phyloP scores from a whole-genome alignment of 78 protist species.

The slime mould (Dictyostelium discoideum) region DNA sequence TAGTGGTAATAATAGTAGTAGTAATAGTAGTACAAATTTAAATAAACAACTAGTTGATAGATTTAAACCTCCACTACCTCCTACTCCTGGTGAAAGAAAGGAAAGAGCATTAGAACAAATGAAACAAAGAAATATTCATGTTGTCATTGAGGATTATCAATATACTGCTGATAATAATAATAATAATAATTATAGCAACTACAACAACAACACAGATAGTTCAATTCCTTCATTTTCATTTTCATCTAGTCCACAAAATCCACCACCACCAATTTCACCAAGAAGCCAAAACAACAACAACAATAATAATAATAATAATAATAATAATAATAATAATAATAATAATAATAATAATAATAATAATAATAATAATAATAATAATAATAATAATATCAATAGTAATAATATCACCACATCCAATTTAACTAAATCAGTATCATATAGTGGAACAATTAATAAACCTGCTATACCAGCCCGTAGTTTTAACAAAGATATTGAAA shows the following conservation, averaged over 20 bases:
- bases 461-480: neutral
- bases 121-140: slow-evolving; percentile 55
- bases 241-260: neutral
- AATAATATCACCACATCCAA: neutral
- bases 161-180: neutral
- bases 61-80: slow-evolving; percentile 56
- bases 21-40: neutral
- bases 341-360: neutral
- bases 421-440: neutral
- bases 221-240: neutral
- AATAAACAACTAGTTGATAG: neutral
- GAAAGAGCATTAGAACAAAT: slow-evolving; percentile 68
- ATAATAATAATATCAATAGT: too few species aligned
- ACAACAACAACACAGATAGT: neutral
- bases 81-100: slow-evolving; percentile 47
- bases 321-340: neutral
- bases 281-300: neutral
- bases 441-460: neutral
- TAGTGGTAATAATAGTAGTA: neutral
- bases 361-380: neutral
- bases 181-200: neutral
- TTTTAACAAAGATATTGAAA: neutral
- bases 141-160: neutral
- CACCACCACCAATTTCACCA: slow-evolving; percentile 25
- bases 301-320: neutral